Conservation (phyloP, 2,329 filamentous ascomycete genomes). For the Paecilomyces sp. region DNA sequence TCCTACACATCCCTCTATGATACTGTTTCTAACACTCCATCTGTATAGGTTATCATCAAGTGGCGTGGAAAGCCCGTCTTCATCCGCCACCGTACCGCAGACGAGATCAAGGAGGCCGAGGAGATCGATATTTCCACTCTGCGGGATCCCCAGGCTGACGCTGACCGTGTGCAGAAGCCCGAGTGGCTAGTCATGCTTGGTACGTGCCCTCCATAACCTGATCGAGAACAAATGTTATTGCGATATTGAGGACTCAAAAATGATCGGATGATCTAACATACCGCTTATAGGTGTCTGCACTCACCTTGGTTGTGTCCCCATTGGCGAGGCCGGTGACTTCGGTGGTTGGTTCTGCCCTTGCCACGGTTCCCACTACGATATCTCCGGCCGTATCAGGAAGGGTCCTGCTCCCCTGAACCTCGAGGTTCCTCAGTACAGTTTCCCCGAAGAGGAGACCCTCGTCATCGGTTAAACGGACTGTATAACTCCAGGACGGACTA, state of each 20-base stretch:
- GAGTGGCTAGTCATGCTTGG: slow-evolving; percentile 99
- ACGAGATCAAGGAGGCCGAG: slow-evolving; percentile 94
- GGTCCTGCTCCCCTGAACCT: slow-evolving; percentile 96
- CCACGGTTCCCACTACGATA: slow-evolving; percentile 99
- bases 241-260: neutral
- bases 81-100: slow-evolving; percentile 92
- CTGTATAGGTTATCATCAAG: slow-evolving; percentile 85
- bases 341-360: slow-evolving; percentile 99
- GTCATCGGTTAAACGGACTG: slow-evolving; percentile 72
- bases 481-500: neutral
- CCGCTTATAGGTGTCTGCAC: slow-evolving; percentile 77
- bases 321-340: slow-evolving; percentile 95
- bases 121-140: slow-evolving; percentile 58
- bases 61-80: slow-evolving; percentile 99
- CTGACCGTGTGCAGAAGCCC: slow-evolving; percentile 92
- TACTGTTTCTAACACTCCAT: slow-evolving; percentile 3
- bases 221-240: neutral
- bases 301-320: slow-evolving; percentile 97
- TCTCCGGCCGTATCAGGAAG: slow-evolving; percentile 96
- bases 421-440: slow-evolving; percentile 87
- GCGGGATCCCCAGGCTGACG: slow-evolving; percentile 85
- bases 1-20: neutral
- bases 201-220: slow-evolving; percentile 33
- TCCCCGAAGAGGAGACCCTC: slow-evolving; percentile 81
- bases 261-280: neutral